Evolutionary conservation across 2,329 filamentous ascomycete species (phyloP).

Genomic region (Macrophomina pseudophaseolina): DNA sequence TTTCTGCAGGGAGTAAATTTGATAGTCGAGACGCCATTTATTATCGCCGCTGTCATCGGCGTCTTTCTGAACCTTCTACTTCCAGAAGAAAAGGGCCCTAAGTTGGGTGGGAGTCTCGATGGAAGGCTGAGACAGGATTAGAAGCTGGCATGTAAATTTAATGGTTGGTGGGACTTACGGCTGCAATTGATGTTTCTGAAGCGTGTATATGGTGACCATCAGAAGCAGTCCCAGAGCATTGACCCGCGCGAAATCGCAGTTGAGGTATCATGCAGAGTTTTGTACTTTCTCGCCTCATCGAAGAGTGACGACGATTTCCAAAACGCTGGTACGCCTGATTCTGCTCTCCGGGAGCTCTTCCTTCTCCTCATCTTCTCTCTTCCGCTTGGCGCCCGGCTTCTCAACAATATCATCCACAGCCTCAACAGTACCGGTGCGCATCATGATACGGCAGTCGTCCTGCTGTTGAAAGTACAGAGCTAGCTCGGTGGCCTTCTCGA

Average conservation of each 20-base stretch:
- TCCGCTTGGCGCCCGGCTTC: conserved; percentile 17
- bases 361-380: conserved; percentile 26
- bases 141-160: background rate
- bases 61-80: conserved; percentile 51
- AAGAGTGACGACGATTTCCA: conserved; percentile 40
- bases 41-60: conserved; percentile 45
- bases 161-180: background rate
- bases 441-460: conserved; percentile 61
- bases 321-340: conserved; percentile 38
- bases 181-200: background rate
- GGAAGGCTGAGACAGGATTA: conserved; percentile 21
- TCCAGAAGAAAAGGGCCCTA: conserved; percentile 37
- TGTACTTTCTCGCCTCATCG: conserved; percentile 10
- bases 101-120: conserved; percentile 14
- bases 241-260: background rate
- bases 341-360: conserved; percentile 49
- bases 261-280: background rate
- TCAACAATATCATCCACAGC: conserved; percentile 69
- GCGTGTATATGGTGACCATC: too few relatives aligned
- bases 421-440: conserved; percentile 67
- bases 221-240: too few relatives aligned
- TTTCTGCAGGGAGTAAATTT: conserved; percentile 50
- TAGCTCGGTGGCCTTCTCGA: conserved; percentile 66
- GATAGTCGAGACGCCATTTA: conserved; percentile 50
- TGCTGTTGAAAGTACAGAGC: conserved; percentile 69